Evolutionary conservation across 352 stramenopile species (phyloP), one percentile per base, ranked within the genome.

Genomic region (Pythium brachiatum): DNA sequence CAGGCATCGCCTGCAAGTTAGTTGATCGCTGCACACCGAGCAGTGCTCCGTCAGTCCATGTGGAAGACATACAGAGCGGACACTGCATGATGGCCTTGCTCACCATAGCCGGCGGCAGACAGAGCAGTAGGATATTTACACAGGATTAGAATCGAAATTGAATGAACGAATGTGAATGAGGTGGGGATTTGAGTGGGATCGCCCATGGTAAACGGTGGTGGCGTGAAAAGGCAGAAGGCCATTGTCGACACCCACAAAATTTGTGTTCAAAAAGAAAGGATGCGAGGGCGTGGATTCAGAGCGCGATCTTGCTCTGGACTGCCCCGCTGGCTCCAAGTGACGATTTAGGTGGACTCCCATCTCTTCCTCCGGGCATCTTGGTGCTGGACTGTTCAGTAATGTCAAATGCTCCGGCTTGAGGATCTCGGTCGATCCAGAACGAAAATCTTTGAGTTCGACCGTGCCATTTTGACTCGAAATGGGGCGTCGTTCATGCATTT

Each of bases 51-150:
- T 53, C 46, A 53, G 46, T 53, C 46, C 46, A 53, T 53, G 46
- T 53, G 46, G 46, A 53, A 31, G 46, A 34, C 46, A 53, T 21
- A 53, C 46, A 27, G 23, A 48, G 41, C 21, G 41, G 41, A 48
- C 18, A 48, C 23, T 18, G 41, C 21, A 27, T 46, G 38, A 5
- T 48, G 41, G 41, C 41, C 41, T 48, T 48, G 41, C 41, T 48
- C 41, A 48, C 41, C 41, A 48, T 48, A 48, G 41, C n/a, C 20
- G 8, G 9, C 41, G 41, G 41, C 41, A 48, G 41, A 48, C 41
- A 48, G 41, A 48, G 41, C 41, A 48, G 41, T 47, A 47, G 18
- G n/a, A 21, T 48, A 48, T 48, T 34, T 34, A 34, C 29, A 34
- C 5, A 34, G 29, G 41, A 26, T 21, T 48, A 48, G 21, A 21